Conservation (phyloP, 2,329 filamentous ascomycete genomes). For the Dryadomyces quercus-mongolicae region DNA sequence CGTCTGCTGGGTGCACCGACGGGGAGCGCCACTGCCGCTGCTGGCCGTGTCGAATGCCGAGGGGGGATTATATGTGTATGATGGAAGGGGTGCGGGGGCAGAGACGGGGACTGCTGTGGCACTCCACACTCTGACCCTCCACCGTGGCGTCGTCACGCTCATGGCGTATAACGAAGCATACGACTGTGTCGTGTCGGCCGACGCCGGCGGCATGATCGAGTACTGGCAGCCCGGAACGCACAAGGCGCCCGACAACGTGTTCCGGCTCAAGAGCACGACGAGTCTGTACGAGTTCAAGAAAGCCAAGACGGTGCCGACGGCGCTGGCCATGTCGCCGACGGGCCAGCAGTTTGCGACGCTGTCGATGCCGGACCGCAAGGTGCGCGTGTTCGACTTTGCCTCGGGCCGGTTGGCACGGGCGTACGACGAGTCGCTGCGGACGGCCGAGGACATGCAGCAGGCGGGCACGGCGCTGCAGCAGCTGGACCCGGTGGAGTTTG, state of each 20-base stretch:
- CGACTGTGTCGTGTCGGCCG: constrained; percentile 83
- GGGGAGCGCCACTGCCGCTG: constrained; percentile 76
- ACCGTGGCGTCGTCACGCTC: constrained; percentile 66
- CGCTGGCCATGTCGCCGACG: constrained; percentile 73
- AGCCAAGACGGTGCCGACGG: constrained; percentile 71
- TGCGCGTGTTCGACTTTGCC: constrained; percentile 86
- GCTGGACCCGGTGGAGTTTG: constrained; percentile 85
- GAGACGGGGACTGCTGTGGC: constrained; percentile 26
- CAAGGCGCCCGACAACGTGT: constrained; percentile 86
- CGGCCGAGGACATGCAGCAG: constrained; percentile 89
- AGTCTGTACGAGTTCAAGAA: constrained; percentile 97
- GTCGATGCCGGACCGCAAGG: constrained; percentile 86
- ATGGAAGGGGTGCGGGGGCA: constrained; percentile 64
- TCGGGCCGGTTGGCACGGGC: constrained; percentile 80
- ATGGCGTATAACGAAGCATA: constrained; percentile 84
- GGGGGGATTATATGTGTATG: constrained; percentile 69
- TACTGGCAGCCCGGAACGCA: constrained; percentile 85
- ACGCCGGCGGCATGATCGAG: constrained; percentile 87
- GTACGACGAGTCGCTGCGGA: constrained; percentile 88
- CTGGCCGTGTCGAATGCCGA: constrained; percentile 75
- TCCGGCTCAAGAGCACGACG: constrained; percentile 85
- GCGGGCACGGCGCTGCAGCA: constrained; percentile 73
- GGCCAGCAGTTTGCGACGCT: constrained; percentile 79
- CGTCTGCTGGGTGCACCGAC: constrained; percentile 83
- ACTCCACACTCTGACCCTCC: constrained; percentile 69